phyloP scores from a whole-genome alignment of 208 protist genomes.

The Spongospora subterranea region DNA sequence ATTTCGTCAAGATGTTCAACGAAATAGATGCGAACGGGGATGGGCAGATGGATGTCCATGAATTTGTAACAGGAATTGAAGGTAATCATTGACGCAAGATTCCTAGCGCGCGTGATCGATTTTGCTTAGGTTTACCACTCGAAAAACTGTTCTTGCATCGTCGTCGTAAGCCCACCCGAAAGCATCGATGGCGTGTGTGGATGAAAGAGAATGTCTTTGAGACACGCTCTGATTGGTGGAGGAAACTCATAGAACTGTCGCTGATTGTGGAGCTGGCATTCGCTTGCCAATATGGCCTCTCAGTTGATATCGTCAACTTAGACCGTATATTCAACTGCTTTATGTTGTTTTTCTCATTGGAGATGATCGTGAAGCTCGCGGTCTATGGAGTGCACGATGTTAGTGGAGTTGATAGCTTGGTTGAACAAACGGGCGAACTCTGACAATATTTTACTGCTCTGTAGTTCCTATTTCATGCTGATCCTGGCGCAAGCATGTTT shows the following conservation, averaged over 20 bases:
- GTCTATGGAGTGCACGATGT: neutral
- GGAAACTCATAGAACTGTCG: conserved; percentile 8
- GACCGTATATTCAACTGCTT: neutral
- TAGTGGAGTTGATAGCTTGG: neutral
- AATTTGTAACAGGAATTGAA: conserved; percentile 48
- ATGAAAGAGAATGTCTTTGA: conserved; percentile 50
- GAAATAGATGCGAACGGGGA: conserved; percentile 3
- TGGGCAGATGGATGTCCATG: conserved; percentile 43
- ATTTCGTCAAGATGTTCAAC: conserved; percentile 5
- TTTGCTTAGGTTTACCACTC: neutral
- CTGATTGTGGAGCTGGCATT: neutral
- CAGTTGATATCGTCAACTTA: neutral
- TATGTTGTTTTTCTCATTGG: neutral
- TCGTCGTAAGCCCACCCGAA: neutral
- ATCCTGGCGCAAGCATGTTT: neutral
- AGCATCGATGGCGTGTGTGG: neutral
- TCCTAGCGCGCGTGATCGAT: too few species aligned
- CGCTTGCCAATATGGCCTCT: neutral
- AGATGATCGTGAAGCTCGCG: conserved; percentile 4
- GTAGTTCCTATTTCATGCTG: neutral
- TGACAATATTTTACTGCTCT: neutral
- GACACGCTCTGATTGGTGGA: neutral
- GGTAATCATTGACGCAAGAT: too few species aligned
- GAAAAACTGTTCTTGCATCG: neutral
- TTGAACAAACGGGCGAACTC: too few species aligned